phyloP scores from a whole-genome alignment of 2,329 filamentous ascomycete species.

The Penicillium occitanis region DNA sequence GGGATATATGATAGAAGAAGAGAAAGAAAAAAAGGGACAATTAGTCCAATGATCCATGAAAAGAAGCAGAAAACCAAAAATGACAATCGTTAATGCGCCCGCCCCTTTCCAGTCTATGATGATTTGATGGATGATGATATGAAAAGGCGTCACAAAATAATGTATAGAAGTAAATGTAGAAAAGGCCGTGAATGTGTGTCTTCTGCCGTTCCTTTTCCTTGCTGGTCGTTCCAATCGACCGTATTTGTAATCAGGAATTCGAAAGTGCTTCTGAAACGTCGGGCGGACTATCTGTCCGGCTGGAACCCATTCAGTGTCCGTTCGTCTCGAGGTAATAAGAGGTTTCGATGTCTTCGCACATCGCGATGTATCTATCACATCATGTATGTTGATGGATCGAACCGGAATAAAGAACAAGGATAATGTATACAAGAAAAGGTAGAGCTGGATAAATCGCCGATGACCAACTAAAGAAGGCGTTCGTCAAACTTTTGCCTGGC shows the following conservation, averaged over 20 bases:
- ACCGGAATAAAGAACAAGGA: background rate
- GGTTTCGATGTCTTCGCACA: background rate
- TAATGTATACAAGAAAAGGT: slow-evolving; percentile 18
- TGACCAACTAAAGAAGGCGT: slow-evolving; percentile 15
- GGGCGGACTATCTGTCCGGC: background rate
- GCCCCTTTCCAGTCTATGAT: slow-evolving; percentile 17
- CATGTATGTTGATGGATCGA: slow-evolving; percentile 2
- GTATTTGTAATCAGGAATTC: background rate
- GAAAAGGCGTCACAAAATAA: slow-evolving; percentile 12
- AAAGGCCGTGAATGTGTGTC: background rate
- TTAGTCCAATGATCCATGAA: background rate
- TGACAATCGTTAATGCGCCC: slow-evolving; percentile 7
- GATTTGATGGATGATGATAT: slow-evolving; percentile 12
- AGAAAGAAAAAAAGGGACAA: background rate
- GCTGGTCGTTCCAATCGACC: background rate
- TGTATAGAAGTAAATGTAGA: background rate
- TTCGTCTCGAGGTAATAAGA: background rate
- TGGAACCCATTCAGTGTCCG: background rate
- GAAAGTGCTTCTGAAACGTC: background rate
- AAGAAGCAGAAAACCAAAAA: background rate
- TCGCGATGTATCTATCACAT: background rate
- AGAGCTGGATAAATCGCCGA: background rate
- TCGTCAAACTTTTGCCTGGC: slow-evolving; percentile 53
- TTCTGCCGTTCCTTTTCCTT: slow-evolving; percentile 3
- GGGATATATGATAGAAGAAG: background rate